Conservation (phyloP, 2,329 filamentous ascomycete genomes). For the Aspergillus brunneoviolaceus region DNA sequence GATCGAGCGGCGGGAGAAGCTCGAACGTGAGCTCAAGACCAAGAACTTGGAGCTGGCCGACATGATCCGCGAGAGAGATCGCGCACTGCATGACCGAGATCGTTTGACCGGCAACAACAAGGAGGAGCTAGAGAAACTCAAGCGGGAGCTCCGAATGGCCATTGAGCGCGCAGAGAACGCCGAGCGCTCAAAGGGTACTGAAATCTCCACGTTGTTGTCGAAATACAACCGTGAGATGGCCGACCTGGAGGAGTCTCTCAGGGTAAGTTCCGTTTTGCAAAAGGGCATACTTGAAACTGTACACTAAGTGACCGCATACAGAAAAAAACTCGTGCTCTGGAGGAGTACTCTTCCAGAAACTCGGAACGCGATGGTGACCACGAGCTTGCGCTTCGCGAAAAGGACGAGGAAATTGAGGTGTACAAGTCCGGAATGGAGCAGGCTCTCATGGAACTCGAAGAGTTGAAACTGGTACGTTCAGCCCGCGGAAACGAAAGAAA, state of each 20-base stretch:
- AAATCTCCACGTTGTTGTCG: constrained; percentile 88
- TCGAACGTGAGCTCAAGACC: constrained; percentile 96
- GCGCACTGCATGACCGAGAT: constrained; percentile 90
- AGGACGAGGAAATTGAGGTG: constrained; percentile 96
- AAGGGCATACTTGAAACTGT: background rate
- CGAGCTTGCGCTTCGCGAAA: constrained; percentile 81
- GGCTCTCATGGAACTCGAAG: constrained; percentile 86
- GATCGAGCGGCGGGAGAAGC: constrained; percentile 88
- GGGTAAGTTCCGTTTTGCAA: constrained; percentile 36
- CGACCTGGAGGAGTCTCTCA: constrained; percentile 87
- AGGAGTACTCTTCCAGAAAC: constrained; percentile 76
- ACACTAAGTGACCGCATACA: constrained; percentile 37
- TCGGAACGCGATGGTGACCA: constrained; percentile 82
- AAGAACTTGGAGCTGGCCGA: constrained; percentile 98
- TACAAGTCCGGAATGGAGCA: constrained; percentile 99
- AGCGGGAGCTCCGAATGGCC: constrained; percentile 88
- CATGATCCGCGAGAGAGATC: constrained; percentile 96
- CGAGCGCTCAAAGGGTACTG: constrained; percentile 89
- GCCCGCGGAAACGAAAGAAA: background rate
- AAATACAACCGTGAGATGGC: constrained; percentile 98
- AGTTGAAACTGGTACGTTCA: constrained; percentile 62
- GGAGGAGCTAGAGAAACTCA: constrained; percentile 91
- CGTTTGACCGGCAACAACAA: constrained; percentile 80
- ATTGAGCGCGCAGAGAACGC: constrained; percentile 88
- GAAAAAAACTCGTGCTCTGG: constrained; percentile 82